Evolutionary conservation across 2,329 filamentous ascomycete genomes (phyloP), one percentile per base, ranked within the genome.

Genomic region (Neodidymelliopsis sp.): DNA sequence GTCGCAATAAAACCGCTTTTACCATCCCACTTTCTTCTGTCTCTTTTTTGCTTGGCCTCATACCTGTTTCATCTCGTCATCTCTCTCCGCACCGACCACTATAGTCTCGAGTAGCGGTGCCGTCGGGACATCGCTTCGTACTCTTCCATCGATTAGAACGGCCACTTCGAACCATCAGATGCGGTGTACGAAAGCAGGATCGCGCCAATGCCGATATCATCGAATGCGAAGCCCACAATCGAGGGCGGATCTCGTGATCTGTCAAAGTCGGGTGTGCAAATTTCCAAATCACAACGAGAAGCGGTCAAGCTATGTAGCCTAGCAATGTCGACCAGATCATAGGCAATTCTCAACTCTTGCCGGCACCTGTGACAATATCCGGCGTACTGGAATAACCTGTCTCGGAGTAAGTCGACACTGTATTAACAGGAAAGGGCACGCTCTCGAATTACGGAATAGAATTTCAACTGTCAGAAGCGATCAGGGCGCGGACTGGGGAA

Each of bases 381-480:
- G 82, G 73, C 75, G 72, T 12, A 83, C 73, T 69, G 82, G 81
- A 53, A 82, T 77, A 36, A 79, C 80, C 79, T 82, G 39, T 9
- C 12, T 15, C 28, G 6, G 28, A 10, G 11, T 9, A 7, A n/a
- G 6, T n/a, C 8, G 10, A n/a, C 9, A 24, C 4, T 3, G 1
- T 23, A 12, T 13, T 6, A 4, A 16, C 76, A n/a, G n/a, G n/a
- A n/a, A n/a, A n/a, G n/a, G n/a, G n/a, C n/a, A n/a, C n/a, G n/a
- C n/a, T n/a, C n/a, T n/a, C n/a, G n/a, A n/a, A n/a, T 62, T 72
- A 80, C 79, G 13, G 79, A 82, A 65, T 82, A 83, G 54, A 81
- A 78, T 1, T 69, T 68, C 8, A 81, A 13, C 44, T 30, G 41
- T 76, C 78, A 83, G 34, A 81, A 70, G n/a, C 16, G 41, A 6